Conservation (phyloP, 139 green algal genomes). For the Bryopsis sp. region DNA sequence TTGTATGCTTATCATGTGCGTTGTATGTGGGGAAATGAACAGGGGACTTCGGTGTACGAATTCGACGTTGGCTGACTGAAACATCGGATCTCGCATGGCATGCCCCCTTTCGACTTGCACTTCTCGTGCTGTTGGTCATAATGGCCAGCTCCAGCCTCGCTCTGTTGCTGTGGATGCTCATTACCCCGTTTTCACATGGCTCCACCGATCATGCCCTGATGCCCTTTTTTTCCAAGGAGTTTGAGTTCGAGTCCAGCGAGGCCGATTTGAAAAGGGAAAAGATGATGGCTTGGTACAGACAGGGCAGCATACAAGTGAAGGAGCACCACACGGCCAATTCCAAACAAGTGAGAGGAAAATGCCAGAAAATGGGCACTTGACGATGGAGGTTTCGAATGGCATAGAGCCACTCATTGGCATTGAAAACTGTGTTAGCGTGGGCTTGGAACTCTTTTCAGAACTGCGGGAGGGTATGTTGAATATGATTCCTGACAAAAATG, state of each 20-base stretch:
- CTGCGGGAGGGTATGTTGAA: too few species aligned
- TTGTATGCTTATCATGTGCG: too few species aligned
- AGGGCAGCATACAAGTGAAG: not conserved
- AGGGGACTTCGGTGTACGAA: too few species aligned
- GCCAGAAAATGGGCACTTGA: not conserved
- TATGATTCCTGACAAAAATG: too few species aligned
- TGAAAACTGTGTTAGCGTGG: too few species aligned
- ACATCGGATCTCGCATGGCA: too few species aligned
- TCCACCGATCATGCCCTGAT: not conserved
- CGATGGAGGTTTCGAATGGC: too few species aligned
- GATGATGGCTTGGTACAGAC: not conserved
- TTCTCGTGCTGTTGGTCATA: not conserved
- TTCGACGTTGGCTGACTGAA: too few species aligned
- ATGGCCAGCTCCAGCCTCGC: not conserved
- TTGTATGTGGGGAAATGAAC: too few species aligned
- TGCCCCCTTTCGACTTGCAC: too few species aligned
- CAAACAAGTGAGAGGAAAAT: not conserved
- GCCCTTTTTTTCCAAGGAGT: not conserved
- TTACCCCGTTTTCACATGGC: conserved; percentile 1
- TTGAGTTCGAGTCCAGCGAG: not conserved
- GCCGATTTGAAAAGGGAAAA: not conserved
- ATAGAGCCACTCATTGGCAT: too few species aligned
- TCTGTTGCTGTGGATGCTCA: conserved; percentile 12
- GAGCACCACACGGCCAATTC: not conserved
- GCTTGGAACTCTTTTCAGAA: too few species aligned